phyloP scores from a whole-genome alignment of 768 basidiomycete species.

The Termitomyces sp. region DNA sequence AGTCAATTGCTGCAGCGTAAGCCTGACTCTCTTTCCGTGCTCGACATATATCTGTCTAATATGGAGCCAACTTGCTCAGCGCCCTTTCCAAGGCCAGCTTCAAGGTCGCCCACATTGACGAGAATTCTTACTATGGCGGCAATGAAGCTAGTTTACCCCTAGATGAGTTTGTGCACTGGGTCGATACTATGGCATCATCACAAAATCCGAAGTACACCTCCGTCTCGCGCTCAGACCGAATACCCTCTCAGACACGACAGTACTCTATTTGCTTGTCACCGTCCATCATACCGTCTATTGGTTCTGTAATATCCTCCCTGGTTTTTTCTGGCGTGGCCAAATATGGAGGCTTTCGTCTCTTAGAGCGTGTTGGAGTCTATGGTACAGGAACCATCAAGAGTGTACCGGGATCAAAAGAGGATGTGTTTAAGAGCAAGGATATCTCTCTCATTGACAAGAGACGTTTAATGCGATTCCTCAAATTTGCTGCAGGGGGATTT shows the following conservation, averaged over 20 bases:
- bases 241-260: slow-evolving; percentile 57
- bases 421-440: slow-evolving; percentile 81
- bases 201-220: slow-evolving; percentile 30
- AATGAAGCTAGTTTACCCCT: slow-evolving; percentile 77
- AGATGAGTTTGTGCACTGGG: slow-evolving; percentile 75
- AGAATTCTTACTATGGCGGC: slow-evolving; percentile 80
- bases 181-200: slow-evolving; percentile 28
- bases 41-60: background rate
- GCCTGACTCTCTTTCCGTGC: slow-evolving; percentile 20
- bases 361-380: slow-evolving; percentile 66
- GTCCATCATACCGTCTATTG: slow-evolving; percentile 71
- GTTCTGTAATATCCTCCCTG: slow-evolving; percentile 73
- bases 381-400: slow-evolving; percentile 41
- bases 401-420: slow-evolving; percentile 90
- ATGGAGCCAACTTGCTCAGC: slow-evolving; percentile 32
- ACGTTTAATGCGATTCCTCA: slow-evolving; percentile 86
- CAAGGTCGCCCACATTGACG: slow-evolving; percentile 84
- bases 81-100: slow-evolving; percentile 86
- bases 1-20: slow-evolving; percentile 88
- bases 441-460: slow-evolving; percentile 82
- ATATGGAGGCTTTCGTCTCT: slow-evolving; percentile 86
- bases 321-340: slow-evolving; percentile 79
- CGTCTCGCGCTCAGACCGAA: slow-evolving; percentile 34
- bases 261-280: slow-evolving; percentile 88
- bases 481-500: slow-evolving; percentile 74